Conservation (phyloP, 2,329 filamentous ascomycete genomes). For the Microsporum audouinii region DNA sequence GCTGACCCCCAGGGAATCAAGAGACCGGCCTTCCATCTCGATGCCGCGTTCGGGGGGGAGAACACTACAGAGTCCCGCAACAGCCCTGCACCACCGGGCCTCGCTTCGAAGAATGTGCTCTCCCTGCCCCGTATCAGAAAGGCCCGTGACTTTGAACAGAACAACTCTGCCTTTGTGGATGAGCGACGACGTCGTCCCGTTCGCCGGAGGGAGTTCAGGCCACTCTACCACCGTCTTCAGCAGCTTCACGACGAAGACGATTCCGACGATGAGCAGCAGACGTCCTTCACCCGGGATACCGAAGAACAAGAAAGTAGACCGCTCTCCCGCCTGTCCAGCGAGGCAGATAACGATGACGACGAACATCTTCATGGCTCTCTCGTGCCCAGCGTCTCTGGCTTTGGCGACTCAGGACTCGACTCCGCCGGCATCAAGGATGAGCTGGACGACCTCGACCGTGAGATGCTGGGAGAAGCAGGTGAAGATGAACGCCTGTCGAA, state of each 20-base stretch:
- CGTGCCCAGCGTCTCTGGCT: constrained; percentile 6
- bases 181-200: constrained; percentile 50
- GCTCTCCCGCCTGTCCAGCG: constrained; percentile 55
- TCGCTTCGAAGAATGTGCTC: constrained; percentile 45
- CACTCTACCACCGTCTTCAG: constrained; percentile 68
- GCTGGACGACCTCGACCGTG: constrained; percentile 20
- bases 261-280: constrained; percentile 70
- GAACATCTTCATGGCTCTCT: constrained; percentile 27
- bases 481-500: constrained; percentile 8
- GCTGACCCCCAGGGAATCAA: constrained; percentile 54
- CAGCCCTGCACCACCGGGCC: constrained; percentile 29
- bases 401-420: background rate
- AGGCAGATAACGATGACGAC: constrained; percentile 43
- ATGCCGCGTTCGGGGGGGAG: constrained; percentile 45
- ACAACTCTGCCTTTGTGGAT: constrained; percentile 55
- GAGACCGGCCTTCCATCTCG: constrained; percentile 45
- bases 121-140: constrained; percentile 67
- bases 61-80: constrained; percentile 40
- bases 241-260: constrained; percentile 68
- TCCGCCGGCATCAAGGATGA: constrained; percentile 4
- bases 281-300: constrained; percentile 59
- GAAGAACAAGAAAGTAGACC: constrained; percentile 77
- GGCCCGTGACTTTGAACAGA: constrained; percentile 45
- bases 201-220: constrained; percentile 55
- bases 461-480: constrained; percentile 16